Conservation (phyloP, 2,329 filamentous ascomycete genomes). For the Rutstroemia sydowiana region DNA sequence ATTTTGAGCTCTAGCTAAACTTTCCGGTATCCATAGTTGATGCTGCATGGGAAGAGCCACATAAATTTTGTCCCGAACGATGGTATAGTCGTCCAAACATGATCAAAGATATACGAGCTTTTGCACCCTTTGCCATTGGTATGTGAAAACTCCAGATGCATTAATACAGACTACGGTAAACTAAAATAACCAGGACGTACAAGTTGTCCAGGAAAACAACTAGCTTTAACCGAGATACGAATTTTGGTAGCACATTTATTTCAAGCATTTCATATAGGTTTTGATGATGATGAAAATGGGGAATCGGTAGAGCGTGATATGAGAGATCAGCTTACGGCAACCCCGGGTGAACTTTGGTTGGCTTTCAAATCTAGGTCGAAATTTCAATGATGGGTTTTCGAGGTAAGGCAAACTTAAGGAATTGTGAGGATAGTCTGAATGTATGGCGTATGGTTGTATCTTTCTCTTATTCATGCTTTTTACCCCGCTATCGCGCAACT, state of each 20-base stretch:
- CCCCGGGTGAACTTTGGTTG: not conserved
- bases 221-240: constrained; percentile 29
- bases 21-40: not conserved
- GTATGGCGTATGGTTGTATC: no score
- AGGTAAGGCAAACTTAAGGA: no score
- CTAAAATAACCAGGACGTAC: not conserved
- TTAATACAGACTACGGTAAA: not conserved
- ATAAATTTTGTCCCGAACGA: constrained; percentile 29
- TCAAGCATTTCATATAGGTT: not conserved
- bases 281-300: not conserved
- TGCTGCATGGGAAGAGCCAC: not conserved
- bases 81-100: constrained; percentile 21
- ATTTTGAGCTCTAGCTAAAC: not conserved
- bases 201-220: constrained; percentile 26
- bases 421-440: no score
- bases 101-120: constrained; percentile 21
- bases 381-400: no score
- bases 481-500: no score
- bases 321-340: not conserved
- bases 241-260: constrained; percentile 16
- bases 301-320: not conserved
- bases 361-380: no score
- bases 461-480: no score
- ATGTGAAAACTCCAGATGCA: constrained; percentile 8
- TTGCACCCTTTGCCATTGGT: constrained; percentile 25